Conservation (phyloP, 2,329 filamentous ascomycete genomes). For the Zasmidium cellare region DNA sequence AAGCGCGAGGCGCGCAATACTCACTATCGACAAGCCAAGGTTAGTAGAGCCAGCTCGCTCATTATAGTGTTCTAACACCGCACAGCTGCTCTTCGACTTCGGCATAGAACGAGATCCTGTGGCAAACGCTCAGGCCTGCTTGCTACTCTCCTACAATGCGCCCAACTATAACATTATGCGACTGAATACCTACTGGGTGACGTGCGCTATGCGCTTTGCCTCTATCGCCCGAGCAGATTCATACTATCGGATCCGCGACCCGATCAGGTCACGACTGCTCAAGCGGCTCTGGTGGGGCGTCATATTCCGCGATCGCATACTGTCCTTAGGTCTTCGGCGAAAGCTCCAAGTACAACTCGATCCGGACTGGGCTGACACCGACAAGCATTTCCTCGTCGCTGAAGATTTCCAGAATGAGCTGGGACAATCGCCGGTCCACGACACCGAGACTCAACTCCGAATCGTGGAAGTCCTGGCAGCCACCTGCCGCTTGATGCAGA, state of each 20-base stretch:
- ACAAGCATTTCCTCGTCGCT: slow-evolving; percentile 18
- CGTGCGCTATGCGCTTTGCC: slow-evolving; percentile 23
- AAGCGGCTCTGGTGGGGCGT: slow-evolving; percentile 26
- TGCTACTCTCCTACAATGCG: slow-evolving; percentile 21
- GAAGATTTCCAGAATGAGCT: slow-evolving; percentile 23
- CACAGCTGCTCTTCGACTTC: slow-evolving; percentile 23
- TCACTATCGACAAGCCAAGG: slow-evolving; percentile 22
- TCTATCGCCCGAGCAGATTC: slow-evolving; percentile 19
- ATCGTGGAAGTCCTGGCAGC: slow-evolving; percentile 20
- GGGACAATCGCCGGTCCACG: slow-evolving; percentile 22
- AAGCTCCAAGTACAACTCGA: slow-evolving; percentile 17
- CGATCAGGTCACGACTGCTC: slow-evolving; percentile 15
- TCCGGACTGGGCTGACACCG: slow-evolving; percentile 19
- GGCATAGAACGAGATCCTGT: slow-evolving; percentile 21
- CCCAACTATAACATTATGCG: slow-evolving; percentile 24
- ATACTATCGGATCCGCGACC: slow-evolving; percentile 20
- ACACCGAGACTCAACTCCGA: slow-evolving; percentile 23
- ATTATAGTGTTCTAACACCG: neutral
- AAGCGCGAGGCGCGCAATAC: slow-evolving; percentile 24
- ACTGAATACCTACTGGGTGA: slow-evolving; percentile 24
- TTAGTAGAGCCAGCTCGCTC: neutral
- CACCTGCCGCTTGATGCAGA: slow-evolving; percentile 22
- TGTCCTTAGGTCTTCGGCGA: slow-evolving; percentile 20
- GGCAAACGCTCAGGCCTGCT: slow-evolving; percentile 20
- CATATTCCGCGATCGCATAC: slow-evolving; percentile 21